Percentiles rank a stretch among this genome's conserved stretches.
Conservation (phyloP, 2,329 filamentous ascomycete species). For the Furcasterigmium sp. region DNA sequence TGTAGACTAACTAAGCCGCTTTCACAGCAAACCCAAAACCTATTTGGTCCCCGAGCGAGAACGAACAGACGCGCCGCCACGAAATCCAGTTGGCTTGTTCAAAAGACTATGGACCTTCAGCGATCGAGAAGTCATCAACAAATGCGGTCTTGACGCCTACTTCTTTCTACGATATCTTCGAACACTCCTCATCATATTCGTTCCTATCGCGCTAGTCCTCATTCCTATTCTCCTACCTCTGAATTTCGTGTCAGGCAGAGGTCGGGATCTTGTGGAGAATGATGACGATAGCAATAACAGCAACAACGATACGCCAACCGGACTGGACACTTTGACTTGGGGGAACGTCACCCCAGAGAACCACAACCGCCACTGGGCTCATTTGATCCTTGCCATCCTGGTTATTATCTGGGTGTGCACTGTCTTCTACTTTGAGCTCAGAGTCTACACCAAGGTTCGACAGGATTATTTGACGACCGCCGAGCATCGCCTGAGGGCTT, state of each 20-base stretch:
- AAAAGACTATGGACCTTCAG: conserved; percentile 60
- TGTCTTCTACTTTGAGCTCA: conserved; percentile 80
- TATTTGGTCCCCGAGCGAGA: conserved; percentile 83
- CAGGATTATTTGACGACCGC: conserved; percentile 94
- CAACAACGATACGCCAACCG: conserved; percentile 32
- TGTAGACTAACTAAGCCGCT: conserved; percentile 10
- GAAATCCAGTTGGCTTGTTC: conserved; percentile 44
- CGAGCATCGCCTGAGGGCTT: conserved; percentile 87
- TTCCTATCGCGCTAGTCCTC: conserved; percentile 72
- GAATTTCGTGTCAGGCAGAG: conserved; percentile 69
- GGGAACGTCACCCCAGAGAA: conserved; percentile 70
- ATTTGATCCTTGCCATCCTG: conserved; percentile 71
- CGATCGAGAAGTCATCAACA: conserved; percentile 82
- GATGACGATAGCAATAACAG: conserved; percentile 4
- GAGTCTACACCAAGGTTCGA: conserved; percentile 84
- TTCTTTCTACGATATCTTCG: conserved; percentile 89
- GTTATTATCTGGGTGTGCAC: conserved; percentile 81
- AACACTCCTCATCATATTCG: conserved; percentile 80
- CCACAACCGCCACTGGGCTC: conserved; percentile 72
- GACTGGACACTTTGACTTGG: conserved; percentile 81
- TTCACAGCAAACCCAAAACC: conserved; percentile 68
- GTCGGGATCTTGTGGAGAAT: conserved; percentile 41
- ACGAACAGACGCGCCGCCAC: conserved; percentile 69
- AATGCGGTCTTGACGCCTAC: conserved; percentile 93
- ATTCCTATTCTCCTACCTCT: conserved; percentile 82